phyloP scores from a whole-genome alignment of 306 rosid genomes.

The Cicer cuneatum region DNA sequence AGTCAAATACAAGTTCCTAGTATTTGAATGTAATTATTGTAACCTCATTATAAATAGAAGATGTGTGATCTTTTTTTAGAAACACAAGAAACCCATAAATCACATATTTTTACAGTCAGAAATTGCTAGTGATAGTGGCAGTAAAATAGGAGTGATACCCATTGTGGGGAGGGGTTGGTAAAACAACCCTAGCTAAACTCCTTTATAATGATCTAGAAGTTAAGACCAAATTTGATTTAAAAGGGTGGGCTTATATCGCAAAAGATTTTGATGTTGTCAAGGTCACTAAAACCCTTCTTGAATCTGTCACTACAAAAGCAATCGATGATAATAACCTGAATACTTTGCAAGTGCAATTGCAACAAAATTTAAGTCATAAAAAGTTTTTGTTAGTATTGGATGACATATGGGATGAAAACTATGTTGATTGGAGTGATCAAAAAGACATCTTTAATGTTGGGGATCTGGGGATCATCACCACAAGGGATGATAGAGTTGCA shows the following conservation, averaged over 20 bases:
- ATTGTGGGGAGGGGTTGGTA: conserved; percentile 35
- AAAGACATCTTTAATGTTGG: conserved; percentile 20
- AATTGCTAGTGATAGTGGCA: neutral
- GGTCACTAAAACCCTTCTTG: conserved; percentile 32
- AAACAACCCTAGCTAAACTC: conserved; percentile 47
- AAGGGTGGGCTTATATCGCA: conserved; percentile 42
- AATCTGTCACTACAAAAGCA: conserved; percentile 22
- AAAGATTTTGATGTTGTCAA: conserved; percentile 47
- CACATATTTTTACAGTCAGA: no score
- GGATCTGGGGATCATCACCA: neutral
- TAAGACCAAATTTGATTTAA: conserved; percentile 15
- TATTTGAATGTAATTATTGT: no score
- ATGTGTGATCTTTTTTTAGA: no score
- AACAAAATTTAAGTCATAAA: conserved; percentile 32
- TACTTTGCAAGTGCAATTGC: conserved; percentile 30
- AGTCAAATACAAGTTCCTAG: no score
- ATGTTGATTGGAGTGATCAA: conserved; percentile 47
- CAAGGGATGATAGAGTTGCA: conserved; percentile 43
- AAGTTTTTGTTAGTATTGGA: conserved; percentile 54
- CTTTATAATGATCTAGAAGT: conserved; percentile 31
- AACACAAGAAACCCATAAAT: no score
- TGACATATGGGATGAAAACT: conserved; percentile 52
- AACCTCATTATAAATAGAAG: no score
- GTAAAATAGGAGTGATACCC: conserved; percentile 9
- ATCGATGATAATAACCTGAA: conserved; percentile 33